Evolutionary conservation across 768 basidiomycete genomes (phyloP), one percentile per base, ranked within the genome.

Genomic region (Peribolospora kevripleyi): DNA sequence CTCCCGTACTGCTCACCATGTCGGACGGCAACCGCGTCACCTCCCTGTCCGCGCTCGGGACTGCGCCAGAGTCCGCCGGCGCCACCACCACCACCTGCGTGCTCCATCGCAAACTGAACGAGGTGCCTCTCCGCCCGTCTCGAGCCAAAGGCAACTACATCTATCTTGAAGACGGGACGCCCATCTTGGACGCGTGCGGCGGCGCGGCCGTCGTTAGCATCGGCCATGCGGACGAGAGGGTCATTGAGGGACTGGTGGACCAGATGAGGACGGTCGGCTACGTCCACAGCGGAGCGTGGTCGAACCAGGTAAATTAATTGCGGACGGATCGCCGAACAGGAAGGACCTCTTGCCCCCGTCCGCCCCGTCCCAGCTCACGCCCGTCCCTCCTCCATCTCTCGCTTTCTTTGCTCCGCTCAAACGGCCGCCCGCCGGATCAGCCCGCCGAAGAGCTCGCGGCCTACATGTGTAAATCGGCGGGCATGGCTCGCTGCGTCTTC

Each of bases 151-250:
- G 61, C 4, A 41, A 55, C 13, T 51, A 55, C 46, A 53, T 54
- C 50, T 58, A 46, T 49, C 57, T 61, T 2, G 36, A 49, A 2
- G 50, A 50, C 46, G 63, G 61, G 5, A 43, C 37, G 9, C 39
- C 38, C 38, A 52, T 64, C 54, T 52, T 64, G 14, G 63, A 64
- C 43, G 61, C 52, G 25, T 59, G 57, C 7, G 63, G 63, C 9
- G 61, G 62, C 14, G 61, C 61, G 43, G 63, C 63, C 0, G 61
- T 62, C 9, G 53, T 56, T 1, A 53, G 49, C 36, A 38, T 64
- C 4, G 63, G 63, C 1, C 59, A 61, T 25, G 60, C 56, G 8
- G 59, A 64, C 37, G 43, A 48, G 48, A 56, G 60, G 14, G 45
- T 63, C 48, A 39, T 61, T 5, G 6, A 59, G 4, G 56, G 54